These are phyloP conservation scores for Chlorella sp. DNA, from an alignment of 139 green algal genomes.

Conservation along the genomic window DNA sequence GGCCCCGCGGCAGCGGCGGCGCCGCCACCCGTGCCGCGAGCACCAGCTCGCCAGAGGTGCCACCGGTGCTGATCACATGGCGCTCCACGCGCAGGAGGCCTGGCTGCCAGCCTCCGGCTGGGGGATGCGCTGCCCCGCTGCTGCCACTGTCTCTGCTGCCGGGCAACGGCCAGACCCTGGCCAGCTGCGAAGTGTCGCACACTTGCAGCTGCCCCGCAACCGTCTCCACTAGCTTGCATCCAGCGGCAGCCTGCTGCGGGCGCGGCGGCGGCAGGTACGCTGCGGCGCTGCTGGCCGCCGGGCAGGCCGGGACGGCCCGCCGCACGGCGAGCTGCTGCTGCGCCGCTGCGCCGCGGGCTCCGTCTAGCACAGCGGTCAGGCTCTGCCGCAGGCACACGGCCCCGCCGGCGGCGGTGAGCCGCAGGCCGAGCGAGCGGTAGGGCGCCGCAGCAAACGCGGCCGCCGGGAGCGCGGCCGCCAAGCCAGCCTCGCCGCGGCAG, in stretches of 20 bases:
- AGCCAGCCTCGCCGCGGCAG: slow-evolving; percentile 65
- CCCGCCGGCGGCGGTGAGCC: background rate
- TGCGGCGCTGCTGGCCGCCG: background rate
- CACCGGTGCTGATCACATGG: slow-evolving; percentile 14
- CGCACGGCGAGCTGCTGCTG: background rate
- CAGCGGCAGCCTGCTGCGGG: background rate
- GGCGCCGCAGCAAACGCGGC: slow-evolving; percentile 55
- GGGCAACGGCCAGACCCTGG: background rate
- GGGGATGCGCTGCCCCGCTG: background rate
- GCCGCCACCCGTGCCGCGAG: slow-evolving; percentile 10
- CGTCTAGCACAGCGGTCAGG: background rate
- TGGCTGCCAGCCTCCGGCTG: slow-evolving; percentile 44
- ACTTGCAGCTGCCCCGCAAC: background rate
- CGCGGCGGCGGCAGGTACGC: background rate
- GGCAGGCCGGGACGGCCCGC: slow-evolving; percentile 12
- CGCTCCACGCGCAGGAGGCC: slow-evolving; percentile 20
- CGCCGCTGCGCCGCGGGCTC: background rate
- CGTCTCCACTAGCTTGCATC: background rate
- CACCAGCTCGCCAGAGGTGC: slow-evolving; percentile 18
- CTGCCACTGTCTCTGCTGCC: background rate
- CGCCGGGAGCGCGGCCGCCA: slow-evolving; percentile 60
- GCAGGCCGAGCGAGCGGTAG: slow-evolving; percentile 60
- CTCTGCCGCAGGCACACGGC: background rate
- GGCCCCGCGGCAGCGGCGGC: slow-evolving; percentile 43
- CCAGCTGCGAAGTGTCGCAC: background rate